Conservation (phyloP, 176 grass and related monocot genomes). For the Leersia perrieri region DNA sequence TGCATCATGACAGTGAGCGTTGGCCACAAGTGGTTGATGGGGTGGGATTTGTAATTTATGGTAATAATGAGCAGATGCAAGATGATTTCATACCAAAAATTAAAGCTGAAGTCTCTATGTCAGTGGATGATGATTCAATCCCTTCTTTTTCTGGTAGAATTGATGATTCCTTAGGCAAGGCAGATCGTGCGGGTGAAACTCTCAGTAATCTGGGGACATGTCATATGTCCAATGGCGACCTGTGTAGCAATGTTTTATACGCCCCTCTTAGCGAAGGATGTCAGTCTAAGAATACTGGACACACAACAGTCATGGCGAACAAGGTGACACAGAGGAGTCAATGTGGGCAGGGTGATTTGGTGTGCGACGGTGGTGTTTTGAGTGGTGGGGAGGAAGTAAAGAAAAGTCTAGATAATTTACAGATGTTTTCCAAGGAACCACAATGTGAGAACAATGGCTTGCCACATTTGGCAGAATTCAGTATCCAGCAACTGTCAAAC, state of each 20-base stretch:
- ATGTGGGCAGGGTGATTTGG: slow-evolving; percentile 1
- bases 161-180: slow-evolving; percentile 13
- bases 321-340: background rate
- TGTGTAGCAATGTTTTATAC: background rate
- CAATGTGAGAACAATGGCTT: background rate
- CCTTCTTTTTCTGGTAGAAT: slow-evolving; percentile 21
- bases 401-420: slow-evolving; percentile 7
- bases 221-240: background rate
- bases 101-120: slow-evolving; percentile 2
- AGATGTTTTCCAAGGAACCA: slow-evolving; percentile 12
- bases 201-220: background rate
- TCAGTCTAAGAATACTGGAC: slow-evolving; percentile 16
- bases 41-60: background rate
- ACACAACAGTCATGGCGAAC: slow-evolving; percentile 2
- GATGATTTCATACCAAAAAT: slow-evolving; percentile 23
- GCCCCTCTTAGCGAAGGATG: background rate
- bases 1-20: background rate
- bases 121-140: slow-evolving; percentile 9
- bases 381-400: background rate
- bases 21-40: slow-evolving; percentile 13
- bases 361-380: background rate
- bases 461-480: background rate
- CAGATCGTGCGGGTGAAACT: background rate
- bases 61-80: slow-evolving; percentile 5
- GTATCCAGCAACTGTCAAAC: background rate